Percentiles rank a stretch among this genome's conserved stretches.
These are phyloP conservation scores for Solanum hybrid DNA, from an alignment of 305 asterid genomes.

Conservation along the genomic window DNA sequence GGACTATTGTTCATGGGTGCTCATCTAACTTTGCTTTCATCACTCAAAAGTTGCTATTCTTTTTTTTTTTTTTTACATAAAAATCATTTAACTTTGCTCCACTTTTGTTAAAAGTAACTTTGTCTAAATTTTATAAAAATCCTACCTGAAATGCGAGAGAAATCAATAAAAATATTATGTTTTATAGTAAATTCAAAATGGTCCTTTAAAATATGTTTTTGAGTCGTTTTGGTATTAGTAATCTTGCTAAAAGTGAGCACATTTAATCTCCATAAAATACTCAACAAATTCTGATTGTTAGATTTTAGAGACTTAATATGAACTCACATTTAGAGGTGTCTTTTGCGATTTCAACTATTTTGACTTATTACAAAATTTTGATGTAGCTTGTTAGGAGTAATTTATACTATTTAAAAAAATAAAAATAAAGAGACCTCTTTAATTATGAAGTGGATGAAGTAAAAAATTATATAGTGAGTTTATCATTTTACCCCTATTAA, in stretches of 20 bases:
- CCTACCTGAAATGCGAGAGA: neutral
- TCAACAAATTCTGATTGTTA: neutral
- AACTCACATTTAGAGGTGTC: neutral
- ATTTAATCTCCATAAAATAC: neutral
- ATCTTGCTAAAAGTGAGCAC: neutral
- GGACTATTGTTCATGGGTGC: neutral
- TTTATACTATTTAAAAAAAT: neutral
- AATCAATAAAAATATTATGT: neutral
- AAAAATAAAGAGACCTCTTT: neutral
- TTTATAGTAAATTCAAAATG: neutral
- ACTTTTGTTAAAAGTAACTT: neutral
- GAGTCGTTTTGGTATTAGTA: neutral
- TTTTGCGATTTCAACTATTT: neutral
- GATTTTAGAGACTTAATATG: neutral
- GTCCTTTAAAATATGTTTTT: neutral
- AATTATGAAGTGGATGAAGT: too few relatives aligned
- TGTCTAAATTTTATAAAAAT: neutral
- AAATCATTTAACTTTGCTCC: neutral
- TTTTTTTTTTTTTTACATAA: too few relatives aligned
- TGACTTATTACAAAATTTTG: neutral
- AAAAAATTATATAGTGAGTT: neutral
- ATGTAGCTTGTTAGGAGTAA: neutral
- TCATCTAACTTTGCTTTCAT: neutral
- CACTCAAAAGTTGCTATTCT: neutral
- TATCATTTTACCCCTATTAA: neutral